Percentiles rank a stretch among this genome's conserved stretches.
phyloP scores from a whole-genome alignment of 805 yeast genomes.

The Yamadazyma philogaea region DNA sequence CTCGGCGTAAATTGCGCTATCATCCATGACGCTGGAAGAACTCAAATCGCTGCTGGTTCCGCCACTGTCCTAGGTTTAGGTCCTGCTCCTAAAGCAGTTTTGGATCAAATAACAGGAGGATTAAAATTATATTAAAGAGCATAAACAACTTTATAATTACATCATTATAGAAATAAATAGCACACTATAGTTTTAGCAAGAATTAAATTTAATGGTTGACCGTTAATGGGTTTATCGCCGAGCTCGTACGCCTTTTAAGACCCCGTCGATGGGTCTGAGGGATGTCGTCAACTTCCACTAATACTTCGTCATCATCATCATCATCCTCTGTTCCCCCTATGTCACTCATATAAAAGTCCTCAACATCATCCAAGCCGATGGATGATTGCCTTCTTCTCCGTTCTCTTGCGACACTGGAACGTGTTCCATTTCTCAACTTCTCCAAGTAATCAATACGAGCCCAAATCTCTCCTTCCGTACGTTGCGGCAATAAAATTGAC shows the following conservation, averaged over 20 bases:
- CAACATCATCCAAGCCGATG: slow-evolving; percentile 42
- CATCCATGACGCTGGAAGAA: slow-evolving; percentile 95
- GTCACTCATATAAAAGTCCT: slow-evolving; percentile 43
- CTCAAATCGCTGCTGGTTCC: slow-evolving; percentile 94
- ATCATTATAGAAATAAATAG: slow-evolving; percentile 4
- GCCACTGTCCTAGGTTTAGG: slow-evolving; percentile 97
- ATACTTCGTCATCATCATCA: slow-evolving; percentile 33
- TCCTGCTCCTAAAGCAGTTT: slow-evolving; percentile 82
- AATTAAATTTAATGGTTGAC: slow-evolving; percentile 13
- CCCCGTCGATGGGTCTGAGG: slow-evolving; percentile 23
- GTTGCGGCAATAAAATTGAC: slow-evolving; percentile 65
- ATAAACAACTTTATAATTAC: slow-evolving; percentile 1
- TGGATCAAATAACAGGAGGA: slow-evolving; percentile 80
- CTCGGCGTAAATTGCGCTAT: slow-evolving; percentile 74
- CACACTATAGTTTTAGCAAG: neutral
- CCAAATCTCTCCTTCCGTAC: slow-evolving; percentile 74
- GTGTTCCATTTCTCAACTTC: slow-evolving; percentile 32
- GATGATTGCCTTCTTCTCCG: slow-evolving; percentile 36
- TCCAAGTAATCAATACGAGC: slow-evolving; percentile 52
- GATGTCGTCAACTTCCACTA: slow-evolving; percentile 37
- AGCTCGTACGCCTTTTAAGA: slow-evolving; percentile 38
- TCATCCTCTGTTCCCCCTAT: slow-evolving; percentile 33
- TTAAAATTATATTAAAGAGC: slow-evolving; percentile 62
- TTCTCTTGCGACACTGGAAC: slow-evolving; percentile 24
- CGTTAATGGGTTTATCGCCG: slow-evolving; percentile 41